Evolutionary conservation across 768 basidiomycete genomes (phyloP).

Genomic region (Boletus tomentosulus): DNA sequence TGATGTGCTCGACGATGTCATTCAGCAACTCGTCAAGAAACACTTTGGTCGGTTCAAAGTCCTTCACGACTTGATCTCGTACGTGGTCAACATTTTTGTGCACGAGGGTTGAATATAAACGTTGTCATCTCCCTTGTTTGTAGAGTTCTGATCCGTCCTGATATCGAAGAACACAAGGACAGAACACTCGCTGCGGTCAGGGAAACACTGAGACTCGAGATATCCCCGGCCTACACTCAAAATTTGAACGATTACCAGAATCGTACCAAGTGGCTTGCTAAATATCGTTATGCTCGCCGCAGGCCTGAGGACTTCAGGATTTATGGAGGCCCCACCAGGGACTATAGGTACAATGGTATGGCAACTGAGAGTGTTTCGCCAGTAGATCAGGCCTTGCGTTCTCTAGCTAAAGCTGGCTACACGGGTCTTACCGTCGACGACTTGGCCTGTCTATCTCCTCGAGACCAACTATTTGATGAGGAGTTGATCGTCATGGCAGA

Average conservation of each 20-base stretch:
- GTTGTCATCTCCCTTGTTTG: neutral
- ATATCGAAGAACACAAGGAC: constrained; percentile 28
- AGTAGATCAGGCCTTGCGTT: constrained; percentile 16
- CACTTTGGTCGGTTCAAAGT: constrained; percentile 40
- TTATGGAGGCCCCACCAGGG: neutral
- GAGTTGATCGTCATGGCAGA: constrained; percentile 52
- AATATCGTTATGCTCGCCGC: constrained; percentile 19
- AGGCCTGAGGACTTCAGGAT: neutral
- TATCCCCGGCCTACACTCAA: constrained; percentile 36
- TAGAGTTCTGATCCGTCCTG: constrained; percentile 27
- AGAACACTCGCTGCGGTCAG: constrained; percentile 25
- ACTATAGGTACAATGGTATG: too few species aligned
- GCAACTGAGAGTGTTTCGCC: neutral
- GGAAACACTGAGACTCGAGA: constrained; percentile 38
- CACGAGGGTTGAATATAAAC: neutral
- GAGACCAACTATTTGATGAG: constrained; percentile 30
- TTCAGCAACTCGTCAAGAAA: constrained; percentile 25
- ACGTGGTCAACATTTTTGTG: constrained; percentile 5
- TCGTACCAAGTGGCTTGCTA: constrained; percentile 23
- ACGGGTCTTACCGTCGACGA: constrained; percentile 17
- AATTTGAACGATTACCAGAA: constrained; percentile 23
- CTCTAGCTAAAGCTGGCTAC: constrained; percentile 32
- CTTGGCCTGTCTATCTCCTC: constrained; percentile 23
- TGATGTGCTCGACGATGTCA: constrained; percentile 28
- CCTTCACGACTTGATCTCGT: constrained; percentile 37